These are phyloP conservation scores for Populus nigra DNA, from an alignment of 345 rosid species.

Conservation along the genomic window DNA sequence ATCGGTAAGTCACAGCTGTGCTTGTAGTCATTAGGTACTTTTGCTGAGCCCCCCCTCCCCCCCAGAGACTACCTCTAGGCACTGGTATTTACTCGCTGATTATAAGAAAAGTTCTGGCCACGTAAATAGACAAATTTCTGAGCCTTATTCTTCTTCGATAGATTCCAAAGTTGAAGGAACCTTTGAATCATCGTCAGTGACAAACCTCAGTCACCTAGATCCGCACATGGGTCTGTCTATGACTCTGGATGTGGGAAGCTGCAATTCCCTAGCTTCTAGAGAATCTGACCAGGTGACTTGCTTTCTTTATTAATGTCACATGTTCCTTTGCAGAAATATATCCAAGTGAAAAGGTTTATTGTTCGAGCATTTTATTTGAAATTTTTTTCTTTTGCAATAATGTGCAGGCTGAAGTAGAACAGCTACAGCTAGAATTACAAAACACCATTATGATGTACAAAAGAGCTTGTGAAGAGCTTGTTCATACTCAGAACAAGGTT, in stretches of 20 bases:
- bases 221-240: slow-evolving; percentile 17
- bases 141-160: slow-evolving; percentile 18
- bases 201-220: slow-evolving; percentile 24
- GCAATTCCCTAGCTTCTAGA: slow-evolving; percentile 21
- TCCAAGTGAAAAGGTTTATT: neutral
- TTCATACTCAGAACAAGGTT: slow-evolving; percentile 72
- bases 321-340: neutral
- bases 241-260: neutral
- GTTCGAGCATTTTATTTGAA: neutral
- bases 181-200: slow-evolving; percentile 23
- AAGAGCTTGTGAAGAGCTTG: slow-evolving; percentile 69
- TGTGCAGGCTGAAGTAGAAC: slow-evolving; percentile 58
- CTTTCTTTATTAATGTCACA: neutral
- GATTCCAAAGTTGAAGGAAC: slow-evolving; percentile 25
- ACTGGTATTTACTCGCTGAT: slow-evolving; percentile 15
- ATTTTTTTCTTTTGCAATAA: slow-evolving; percentile 36
- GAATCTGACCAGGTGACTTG: slow-evolving; percentile 35
- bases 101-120: slow-evolving; percentile 28
- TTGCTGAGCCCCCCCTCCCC: neutral
- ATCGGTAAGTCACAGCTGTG: slow-evolving; percentile 32
- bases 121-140: slow-evolving; percentile 25
- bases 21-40: neutral
- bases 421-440: slow-evolving; percentile 59
- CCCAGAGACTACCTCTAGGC: slow-evolving; percentile 23
- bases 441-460: slow-evolving; percentile 61